Conservation (phyloP, 2,329 filamentous ascomycete species). For the Alternaria dauci region DNA sequence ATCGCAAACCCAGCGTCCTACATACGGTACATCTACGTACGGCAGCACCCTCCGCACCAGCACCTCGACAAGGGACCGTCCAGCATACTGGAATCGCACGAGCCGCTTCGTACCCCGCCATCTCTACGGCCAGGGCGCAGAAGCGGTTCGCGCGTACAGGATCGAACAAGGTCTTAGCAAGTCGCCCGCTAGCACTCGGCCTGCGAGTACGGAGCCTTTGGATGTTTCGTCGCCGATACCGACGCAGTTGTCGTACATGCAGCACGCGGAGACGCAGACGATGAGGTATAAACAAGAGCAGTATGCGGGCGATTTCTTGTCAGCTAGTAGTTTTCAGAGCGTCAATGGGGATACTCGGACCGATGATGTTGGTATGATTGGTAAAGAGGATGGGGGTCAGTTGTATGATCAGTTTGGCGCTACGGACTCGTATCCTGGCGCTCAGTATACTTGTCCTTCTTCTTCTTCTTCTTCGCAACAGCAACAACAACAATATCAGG, state of each 20-base stretch:
- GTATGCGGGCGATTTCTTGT: constrained; percentile 22
- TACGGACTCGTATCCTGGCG: constrained; percentile 1
- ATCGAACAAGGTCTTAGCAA: constrained; percentile 27
- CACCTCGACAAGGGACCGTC: constrained; percentile 22
- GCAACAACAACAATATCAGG: neutral
- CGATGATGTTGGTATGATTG: constrained; percentile 11
- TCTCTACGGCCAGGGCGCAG: constrained; percentile 46
- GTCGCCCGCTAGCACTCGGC: constrained; percentile 24
- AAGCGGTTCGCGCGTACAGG: constrained; percentile 42
- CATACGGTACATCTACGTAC: constrained; percentile 25
- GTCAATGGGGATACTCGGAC: constrained; percentile 18
- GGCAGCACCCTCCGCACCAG: constrained; percentile 25
- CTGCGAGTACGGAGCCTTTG: constrained; percentile 31
- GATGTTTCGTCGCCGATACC: constrained; percentile 35
- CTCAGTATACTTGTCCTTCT: constrained; percentile 2
- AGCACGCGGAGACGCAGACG: constrained; percentile 16
- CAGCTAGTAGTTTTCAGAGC: constrained; percentile 16
- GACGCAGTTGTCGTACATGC: constrained; percentile 29
- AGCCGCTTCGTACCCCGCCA: constrained; percentile 49
- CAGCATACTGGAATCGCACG: constrained; percentile 44
- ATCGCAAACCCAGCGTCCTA: constrained; percentile 21
- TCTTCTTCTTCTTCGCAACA: constrained; percentile 1
- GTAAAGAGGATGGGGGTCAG: constrained; percentile 25
- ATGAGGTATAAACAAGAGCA: constrained; percentile 18
- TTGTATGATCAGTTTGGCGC: constrained; percentile 7